Percentiles rank a stretch among this genome's conserved stretches.
These are phyloP conservation scores for Umbelopsis sp. DNA, from an alignment of 192 early-diverging fungal species.

Conservation along the genomic window DNA sequence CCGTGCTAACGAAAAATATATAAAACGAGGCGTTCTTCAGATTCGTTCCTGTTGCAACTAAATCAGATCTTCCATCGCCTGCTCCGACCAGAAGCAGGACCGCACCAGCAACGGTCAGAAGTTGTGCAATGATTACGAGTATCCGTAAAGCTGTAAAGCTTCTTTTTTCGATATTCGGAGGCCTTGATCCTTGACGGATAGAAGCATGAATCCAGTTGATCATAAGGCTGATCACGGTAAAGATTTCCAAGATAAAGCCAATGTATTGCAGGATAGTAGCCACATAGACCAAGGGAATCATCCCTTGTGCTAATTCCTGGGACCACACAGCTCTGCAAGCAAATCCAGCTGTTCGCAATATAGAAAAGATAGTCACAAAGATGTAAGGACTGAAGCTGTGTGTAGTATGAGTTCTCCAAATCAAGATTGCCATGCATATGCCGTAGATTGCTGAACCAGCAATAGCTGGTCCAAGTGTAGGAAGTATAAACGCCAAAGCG, in stretches of 20 bases:
- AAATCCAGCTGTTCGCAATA: background rate
- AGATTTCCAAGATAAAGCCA: constrained; percentile 6
- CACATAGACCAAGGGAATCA: constrained; percentile 6
- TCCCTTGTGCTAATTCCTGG: background rate
- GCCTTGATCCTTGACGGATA: background rate
- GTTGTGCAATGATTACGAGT: background rate
- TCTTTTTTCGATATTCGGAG: background rate
- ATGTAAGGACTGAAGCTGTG: constrained; percentile 10
- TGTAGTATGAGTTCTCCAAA: background rate
- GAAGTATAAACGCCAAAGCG: background rate
- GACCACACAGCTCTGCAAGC: constrained; percentile 14
- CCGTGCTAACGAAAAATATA: background rate
- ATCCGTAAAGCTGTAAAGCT: background rate
- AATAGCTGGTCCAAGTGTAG: constrained; percentile 8
- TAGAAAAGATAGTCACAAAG: background rate
- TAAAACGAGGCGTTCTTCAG: constrained; percentile 5
- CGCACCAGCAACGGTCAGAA: background rate
- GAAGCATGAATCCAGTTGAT: background rate
- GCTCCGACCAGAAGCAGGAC: background rate
- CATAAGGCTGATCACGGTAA: constrained; percentile 3
- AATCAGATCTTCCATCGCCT: background rate
- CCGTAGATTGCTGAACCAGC: background rate
- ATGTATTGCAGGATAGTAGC: constrained; percentile 5
- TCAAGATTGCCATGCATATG: background rate
- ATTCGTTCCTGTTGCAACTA: background rate